phyloP scores from a whole-genome alignment of 192 early-diverging fungal species.

The Anaeromyces robustus region DNA sequence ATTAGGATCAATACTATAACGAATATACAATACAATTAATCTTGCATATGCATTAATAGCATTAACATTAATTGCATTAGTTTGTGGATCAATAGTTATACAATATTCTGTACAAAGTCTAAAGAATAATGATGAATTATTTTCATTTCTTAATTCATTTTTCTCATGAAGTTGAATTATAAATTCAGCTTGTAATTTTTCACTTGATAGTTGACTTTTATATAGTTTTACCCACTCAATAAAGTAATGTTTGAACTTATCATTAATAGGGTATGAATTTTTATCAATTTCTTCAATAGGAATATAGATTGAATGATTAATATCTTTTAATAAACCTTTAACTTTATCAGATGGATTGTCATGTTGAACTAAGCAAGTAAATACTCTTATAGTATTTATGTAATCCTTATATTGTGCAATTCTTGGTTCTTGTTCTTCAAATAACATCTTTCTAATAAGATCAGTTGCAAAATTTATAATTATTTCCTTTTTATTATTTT shows the following conservation, averaged over 20 bases:
- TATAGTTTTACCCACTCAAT: constrained; percentile 68
- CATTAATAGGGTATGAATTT: constrained; percentile 3
- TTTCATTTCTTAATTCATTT: constrained; percentile 57
- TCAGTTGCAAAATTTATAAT: constrained; percentile 64
- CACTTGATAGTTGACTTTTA: constrained; percentile 51
- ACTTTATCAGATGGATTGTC: constrained; percentile 39
- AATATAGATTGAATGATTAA: constrained; percentile 29
- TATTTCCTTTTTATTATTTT: constrained; percentile 38
- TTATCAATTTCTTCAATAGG: not conserved
- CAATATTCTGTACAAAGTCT: constrained; percentile 73
- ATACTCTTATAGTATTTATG: constrained; percentile 52
- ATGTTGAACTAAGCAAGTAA: constrained; percentile 44
- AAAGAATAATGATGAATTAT: constrained; percentile 75
- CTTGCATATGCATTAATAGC: constrained; percentile 87
- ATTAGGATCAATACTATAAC: constrained; percentile 42
- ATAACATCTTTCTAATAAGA: constrained; percentile 53
- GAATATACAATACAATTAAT: constrained; percentile 65
- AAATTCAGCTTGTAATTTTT: constrained; percentile 47
- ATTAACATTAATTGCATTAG: constrained; percentile 41
- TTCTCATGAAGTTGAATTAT: constrained; percentile 57
- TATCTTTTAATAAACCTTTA: constrained; percentile 22
- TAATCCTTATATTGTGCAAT: constrained; percentile 21
- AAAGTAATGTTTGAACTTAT: constrained; percentile 50
- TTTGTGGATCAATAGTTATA: constrained; percentile 16
- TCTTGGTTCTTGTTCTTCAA: constrained; percentile 33